Conservation (phyloP, 495 filamentous ascomycete species). For the Cercophora newfieldiana region DNA sequence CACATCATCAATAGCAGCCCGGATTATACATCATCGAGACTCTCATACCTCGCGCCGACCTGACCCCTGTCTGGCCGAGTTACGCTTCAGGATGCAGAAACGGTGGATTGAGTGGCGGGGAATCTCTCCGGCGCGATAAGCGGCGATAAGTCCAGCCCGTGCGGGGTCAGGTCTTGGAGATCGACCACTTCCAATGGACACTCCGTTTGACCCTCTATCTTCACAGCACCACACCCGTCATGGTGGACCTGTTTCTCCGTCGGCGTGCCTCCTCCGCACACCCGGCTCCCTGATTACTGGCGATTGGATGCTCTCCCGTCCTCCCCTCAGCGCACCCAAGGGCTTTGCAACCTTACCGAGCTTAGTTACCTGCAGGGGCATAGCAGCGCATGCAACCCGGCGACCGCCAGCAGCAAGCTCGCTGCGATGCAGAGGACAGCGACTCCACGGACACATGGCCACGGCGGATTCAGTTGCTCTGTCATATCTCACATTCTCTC, state of each 20-base stretch:
- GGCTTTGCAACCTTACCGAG: background rate
- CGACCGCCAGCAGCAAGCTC: background rate
- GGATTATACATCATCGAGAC: conserved; percentile 20
- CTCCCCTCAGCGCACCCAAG: background rate
- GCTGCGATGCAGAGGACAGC: background rate
- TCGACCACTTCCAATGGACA: background rate
- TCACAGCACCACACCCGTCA: background rate
- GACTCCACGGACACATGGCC: background rate
- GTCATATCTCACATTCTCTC: background rate
- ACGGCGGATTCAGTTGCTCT: background rate
- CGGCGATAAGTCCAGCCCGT: background rate
- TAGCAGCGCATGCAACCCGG: background rate
- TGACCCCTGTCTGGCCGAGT: background rate
- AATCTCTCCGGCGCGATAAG: background rate
- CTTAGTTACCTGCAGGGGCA: background rate
- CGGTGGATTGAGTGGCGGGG: background rate
- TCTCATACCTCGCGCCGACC: conserved; percentile 15
- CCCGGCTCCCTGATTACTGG: background rate
- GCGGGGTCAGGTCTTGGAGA: background rate
- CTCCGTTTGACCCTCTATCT: background rate
- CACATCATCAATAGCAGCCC: conserved; percentile 29
- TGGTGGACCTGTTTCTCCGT: background rate
- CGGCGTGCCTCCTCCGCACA: background rate
- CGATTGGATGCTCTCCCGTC: background rate
- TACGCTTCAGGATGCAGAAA: background rate